phyloP scores from a whole-genome alignment of 2,329 filamentous ascomycete species.

The Hawksworthiomyces lignivorus region DNA sequence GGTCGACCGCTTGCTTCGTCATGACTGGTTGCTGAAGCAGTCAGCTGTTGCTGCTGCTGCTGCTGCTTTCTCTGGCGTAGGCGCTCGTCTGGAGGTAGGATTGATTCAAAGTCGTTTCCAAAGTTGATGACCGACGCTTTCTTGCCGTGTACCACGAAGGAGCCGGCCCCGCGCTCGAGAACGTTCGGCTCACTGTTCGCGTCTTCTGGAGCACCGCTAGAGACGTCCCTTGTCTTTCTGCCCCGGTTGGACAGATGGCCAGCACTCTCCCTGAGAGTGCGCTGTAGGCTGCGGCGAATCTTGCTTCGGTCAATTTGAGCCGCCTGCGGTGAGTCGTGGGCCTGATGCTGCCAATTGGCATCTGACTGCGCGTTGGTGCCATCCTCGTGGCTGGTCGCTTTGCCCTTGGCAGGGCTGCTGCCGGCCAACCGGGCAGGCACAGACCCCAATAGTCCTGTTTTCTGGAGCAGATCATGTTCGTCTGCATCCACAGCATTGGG shows the following conservation, averaged over 20 bases:
- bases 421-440: conserved; percentile 7
- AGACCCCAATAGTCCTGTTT: conserved; percentile 55
- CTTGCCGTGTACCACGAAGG: conserved; percentile 95
- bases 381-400: neutral
- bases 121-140: conserved; percentile 98
- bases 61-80: conserved; percentile 54
- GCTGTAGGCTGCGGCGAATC: conserved; percentile 78
- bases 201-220: conserved; percentile 1
- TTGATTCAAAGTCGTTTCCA: conserved; percentile 77
- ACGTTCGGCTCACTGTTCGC: conserved; percentile 49
- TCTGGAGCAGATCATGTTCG: conserved; percentile 60
- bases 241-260: conserved; percentile 61
- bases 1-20: conserved; percentile 16
- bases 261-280: conserved; percentile 76
- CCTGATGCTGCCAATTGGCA: neutral
- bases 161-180: conserved; percentile 70
- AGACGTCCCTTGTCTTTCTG: conserved; percentile 62
- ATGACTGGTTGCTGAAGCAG: conserved; percentile 24
- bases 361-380: neutral
- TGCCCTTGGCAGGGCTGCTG: neutral
- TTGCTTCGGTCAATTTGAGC: conserved; percentile 47
- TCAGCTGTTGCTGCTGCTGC: conserved; percentile 21
- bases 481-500: conserved; percentile 51
- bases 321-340: conserved; percentile 16
- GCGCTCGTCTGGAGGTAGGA: conserved; percentile 62